These are phyloP conservation scores for Cercis canadensis DNA, from an alignment of 306 rosid species.

Conservation along the genomic window DNA sequence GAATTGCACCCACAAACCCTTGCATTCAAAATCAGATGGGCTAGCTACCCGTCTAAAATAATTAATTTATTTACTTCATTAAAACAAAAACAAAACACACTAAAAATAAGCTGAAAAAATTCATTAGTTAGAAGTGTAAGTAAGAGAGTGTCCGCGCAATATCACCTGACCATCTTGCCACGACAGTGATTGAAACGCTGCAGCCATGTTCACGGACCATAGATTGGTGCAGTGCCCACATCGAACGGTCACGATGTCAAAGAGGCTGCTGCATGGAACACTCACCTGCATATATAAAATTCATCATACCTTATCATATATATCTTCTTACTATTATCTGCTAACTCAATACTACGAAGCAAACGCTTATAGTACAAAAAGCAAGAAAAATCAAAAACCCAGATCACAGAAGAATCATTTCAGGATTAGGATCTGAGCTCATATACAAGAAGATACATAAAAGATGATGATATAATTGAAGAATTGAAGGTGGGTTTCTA, in stretches of 20 bases:
- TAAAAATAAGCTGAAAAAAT: constrained; percentile 40
- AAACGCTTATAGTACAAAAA: neutral
- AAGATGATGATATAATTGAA: no score
- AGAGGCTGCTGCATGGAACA: constrained; percentile 95
- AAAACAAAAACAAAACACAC: constrained; percentile 28
- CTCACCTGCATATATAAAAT: constrained; percentile 70
- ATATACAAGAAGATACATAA: no score
- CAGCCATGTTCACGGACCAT: constrained; percentile 99
- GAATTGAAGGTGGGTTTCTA: neutral
- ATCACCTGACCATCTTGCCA: constrained; percentile 92
- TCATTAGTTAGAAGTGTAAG: neutral
- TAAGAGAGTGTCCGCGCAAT: no score
- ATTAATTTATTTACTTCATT: neutral
- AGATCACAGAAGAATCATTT: constrained; percentile 1
- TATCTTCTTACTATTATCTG: neutral
- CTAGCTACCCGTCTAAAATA: no score
- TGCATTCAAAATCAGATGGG: constrained; percentile 42
- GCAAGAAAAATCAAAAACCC: neutral
- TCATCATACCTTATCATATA: no score
- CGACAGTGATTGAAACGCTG: constrained; percentile 89
- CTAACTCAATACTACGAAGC: neutral
- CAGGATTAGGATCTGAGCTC: constrained; percentile 6
- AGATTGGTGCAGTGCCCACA: constrained; percentile 99
- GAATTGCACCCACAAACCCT: constrained; percentile 40
- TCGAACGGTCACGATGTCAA: constrained; percentile 97